A percentile compares a stretch with the other conserved stretches of the same genome.
Conservation (phyloP, 2,329 filamentous ascomycete species). For the Claviceps citrina region DNA sequence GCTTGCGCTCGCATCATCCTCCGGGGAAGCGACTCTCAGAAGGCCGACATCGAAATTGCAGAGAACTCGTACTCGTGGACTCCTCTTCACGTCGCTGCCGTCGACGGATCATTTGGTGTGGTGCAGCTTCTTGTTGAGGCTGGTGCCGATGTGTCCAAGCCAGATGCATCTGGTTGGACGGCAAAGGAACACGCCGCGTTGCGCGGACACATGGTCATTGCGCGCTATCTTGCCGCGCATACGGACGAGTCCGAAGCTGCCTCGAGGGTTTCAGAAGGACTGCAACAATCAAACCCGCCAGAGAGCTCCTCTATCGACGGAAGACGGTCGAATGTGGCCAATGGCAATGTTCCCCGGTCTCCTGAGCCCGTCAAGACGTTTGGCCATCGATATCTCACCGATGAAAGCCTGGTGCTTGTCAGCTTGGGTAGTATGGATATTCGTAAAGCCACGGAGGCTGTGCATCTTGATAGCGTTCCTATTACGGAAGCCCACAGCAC, state of each 20-base stretch:
- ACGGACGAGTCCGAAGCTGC: conserved; percentile 17
- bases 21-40: conserved; percentile 52
- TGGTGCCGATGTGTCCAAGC: conserved; percentile 57
- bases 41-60: conserved; percentile 56
- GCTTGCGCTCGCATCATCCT: conserved; percentile 68
- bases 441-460: conserved; percentile 63
- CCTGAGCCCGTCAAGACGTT: conserved; percentile 84
- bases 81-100: conserved; percentile 80
- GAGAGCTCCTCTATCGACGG: conserved; percentile 47
- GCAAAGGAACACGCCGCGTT: conserved; percentile 85
- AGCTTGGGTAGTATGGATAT: conserved; percentile 92
- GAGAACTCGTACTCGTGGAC: conserved; percentile 90
- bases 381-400: conserved; percentile 82
- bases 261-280: conserved; percentile 9
- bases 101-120: conserved; percentile 67
- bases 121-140: conserved; percentile 64
- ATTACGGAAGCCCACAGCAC: conserved; percentile 79
- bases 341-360: conserved; percentile 28
- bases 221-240: conserved; percentile 48
- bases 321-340: conserved; percentile 36
- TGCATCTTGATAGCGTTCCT: conserved; percentile 77
- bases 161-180: conserved; percentile 85
- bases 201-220: conserved; percentile 73
- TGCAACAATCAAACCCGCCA: conserved; percentile 16
- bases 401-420: conserved; percentile 79